Percentiles rank a stretch among this genome's conserved stretches.
Evolutionary conservation across 1,284 basidiomycete species (phyloP).

Genomic region (Heterobasidion irregulare): DNA sequence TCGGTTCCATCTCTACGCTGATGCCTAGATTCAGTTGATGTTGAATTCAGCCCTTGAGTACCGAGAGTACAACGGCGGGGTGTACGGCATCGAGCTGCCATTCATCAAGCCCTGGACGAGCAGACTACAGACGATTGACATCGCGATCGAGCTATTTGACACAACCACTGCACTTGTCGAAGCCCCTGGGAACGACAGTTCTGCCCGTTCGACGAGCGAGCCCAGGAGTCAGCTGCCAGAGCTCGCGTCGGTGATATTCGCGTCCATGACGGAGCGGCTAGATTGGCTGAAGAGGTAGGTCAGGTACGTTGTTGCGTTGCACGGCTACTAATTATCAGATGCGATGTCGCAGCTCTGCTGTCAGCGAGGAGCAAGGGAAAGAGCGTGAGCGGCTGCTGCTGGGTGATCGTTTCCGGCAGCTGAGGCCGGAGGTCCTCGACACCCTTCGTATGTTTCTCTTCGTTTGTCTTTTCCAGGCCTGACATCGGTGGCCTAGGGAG

Average conservation of each 20-base stretch:
- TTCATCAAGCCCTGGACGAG: slow-evolving; percentile 85
- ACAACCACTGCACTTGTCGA: slow-evolving; percentile 49
- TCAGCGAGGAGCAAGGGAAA: slow-evolving; percentile 32
- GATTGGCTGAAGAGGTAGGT: slow-evolving; percentile 60
- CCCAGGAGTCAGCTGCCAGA: slow-evolving; percentile 62
- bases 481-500: slow-evolving; percentile 32
- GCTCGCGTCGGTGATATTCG: slow-evolving; percentile 63
- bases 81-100: slow-evolving; percentile 73
- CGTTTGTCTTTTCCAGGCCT: not conserved
- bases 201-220: slow-evolving; percentile 20
- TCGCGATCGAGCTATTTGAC: slow-evolving; percentile 68
- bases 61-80: slow-evolving; percentile 58
- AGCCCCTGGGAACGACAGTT: slow-evolving; percentile 5
- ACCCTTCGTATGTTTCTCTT: slow-evolving; percentile 53
- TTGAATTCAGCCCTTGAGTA: slow-evolving; percentile 69
- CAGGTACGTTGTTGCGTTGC: not conserved
- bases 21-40: slow-evolving; percentile 41
- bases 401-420: slow-evolving; percentile 53
- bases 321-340: not conserved
- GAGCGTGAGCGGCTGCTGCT: slow-evolving; percentile 51
- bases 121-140: slow-evolving; percentile 55
- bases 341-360: slow-evolving; percentile 28
- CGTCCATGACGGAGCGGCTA: slow-evolving; percentile 66
- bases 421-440: slow-evolving; percentile 69
- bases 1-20: not conserved